Conservation (phyloP, 192 early-diverging fungal genomes). For the Tieghemiomyces parasiticus region DNA sequence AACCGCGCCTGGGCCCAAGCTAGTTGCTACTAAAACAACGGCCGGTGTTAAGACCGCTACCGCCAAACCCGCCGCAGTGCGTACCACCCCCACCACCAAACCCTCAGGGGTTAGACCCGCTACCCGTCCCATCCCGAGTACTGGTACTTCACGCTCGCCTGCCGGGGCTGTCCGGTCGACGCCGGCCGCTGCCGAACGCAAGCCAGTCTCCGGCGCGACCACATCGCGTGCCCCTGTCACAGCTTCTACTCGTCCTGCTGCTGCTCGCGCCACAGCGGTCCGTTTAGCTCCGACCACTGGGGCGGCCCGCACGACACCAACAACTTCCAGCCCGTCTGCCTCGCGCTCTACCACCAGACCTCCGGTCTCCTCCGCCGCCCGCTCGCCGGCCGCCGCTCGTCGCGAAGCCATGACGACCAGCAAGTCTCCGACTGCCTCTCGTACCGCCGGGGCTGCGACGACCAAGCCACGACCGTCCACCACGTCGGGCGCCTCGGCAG, state of each 20-base stretch:
- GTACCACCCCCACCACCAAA: neutral
- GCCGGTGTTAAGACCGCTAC: neutral
- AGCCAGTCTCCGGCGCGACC: no score
- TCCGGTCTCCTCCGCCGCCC: neutral
- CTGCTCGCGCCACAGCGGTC: neutral
- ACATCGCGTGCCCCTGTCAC: neutral
- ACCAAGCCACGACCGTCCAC: neutral
- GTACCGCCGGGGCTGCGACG: neutral
- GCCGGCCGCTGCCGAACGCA: neutral
- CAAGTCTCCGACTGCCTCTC: neutral
- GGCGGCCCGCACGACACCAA: neutral
- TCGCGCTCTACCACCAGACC: neutral
- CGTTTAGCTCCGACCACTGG: neutral
- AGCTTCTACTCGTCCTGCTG: neutral
- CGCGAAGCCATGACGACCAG: neutral
- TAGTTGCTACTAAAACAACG: neutral
- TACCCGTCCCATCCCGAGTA: neutral
- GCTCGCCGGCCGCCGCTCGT: neutral
- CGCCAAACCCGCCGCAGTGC: neutral
- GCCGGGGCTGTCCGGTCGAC: neutral
- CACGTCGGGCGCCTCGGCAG: neutral
- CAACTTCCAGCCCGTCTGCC: neutral
- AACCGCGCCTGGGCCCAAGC: neutral
- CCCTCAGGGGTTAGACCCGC: neutral
- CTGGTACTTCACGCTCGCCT: neutral